Conservation (phyloP, 2,329 filamentous ascomycete species). For the Leptoxyphium fumago region DNA sequence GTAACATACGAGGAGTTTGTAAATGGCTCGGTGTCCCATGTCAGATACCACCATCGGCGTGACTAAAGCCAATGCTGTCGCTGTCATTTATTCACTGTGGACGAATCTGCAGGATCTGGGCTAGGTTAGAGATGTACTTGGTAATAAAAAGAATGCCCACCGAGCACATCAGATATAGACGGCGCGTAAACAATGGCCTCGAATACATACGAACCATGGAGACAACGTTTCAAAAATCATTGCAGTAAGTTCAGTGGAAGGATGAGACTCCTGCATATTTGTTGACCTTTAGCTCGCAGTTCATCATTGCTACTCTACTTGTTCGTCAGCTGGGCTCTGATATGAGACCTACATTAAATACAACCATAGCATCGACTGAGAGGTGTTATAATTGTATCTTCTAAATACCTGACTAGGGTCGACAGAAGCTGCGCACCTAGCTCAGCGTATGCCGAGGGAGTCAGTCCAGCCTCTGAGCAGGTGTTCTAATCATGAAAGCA, state of each 20-base stretch:
- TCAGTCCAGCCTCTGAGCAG: not conserved
- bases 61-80: slow-evolving; percentile 24
- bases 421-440: not conserved
- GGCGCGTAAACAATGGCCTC: slow-evolving; percentile 36
- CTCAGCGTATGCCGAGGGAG: too few species aligned
- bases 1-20: slow-evolving; percentile 41
- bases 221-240: slow-evolving; percentile 31
- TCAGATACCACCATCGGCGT: slow-evolving; percentile 32
- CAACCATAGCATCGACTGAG: slow-evolving; percentile 14
- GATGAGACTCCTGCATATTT: not conserved
- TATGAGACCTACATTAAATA: slow-evolving; percentile 28
- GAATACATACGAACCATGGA: slow-evolving; percentile 38
- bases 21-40: slow-evolving; percentile 28
- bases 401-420: not conserved
- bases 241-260: slow-evolving; percentile 13
- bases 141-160: slow-evolving; percentile 35
- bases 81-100: slow-evolving; percentile 40
- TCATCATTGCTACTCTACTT: slow-evolving; percentile 40
- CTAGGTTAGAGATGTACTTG: slow-evolving; percentile 34
- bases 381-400: slow-evolving; percentile 1
- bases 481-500: slow-evolving; percentile 11
- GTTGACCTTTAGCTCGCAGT: slow-evolving; percentile 17
- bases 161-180: slow-evolving; percentile 28
- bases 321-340: slow-evolving; percentile 44
- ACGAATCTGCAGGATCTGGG: slow-evolving; percentile 30